Evolutionary conservation across 23 red algal species (phyloP).

Genomic region (Gracilaria vermiculophylla): DNA sequence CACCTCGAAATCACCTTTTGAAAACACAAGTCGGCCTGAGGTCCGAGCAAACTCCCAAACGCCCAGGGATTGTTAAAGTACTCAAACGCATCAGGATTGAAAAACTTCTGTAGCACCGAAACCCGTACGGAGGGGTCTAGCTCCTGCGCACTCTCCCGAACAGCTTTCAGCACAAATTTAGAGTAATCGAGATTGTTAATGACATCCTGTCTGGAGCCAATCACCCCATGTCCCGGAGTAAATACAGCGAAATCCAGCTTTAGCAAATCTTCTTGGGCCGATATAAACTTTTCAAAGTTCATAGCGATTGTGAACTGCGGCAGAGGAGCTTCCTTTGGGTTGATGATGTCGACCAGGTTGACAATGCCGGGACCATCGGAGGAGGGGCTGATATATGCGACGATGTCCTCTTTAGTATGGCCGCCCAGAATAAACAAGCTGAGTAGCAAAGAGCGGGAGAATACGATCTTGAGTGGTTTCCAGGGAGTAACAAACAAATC

Average conservation of each 20-base stretch:
- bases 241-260: slow-evolving; percentile 7
- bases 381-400: background rate
- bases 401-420: slow-evolving; percentile 5
- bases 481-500: background rate
- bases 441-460: slow-evolving; percentile 2
- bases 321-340: slow-evolving; percentile 20
- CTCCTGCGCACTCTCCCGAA: slow-evolving; percentile 22
- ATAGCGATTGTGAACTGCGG: slow-evolving; percentile 9
- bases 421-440: slow-evolving; percentile 9
- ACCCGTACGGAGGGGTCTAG: background rate
- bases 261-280: background rate
- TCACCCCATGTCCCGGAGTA: slow-evolving; percentile 8
- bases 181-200: slow-evolving; percentile 27
- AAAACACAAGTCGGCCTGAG: slow-evolving; percentile 2
- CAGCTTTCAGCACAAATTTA: slow-evolving; percentile 6
- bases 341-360: slow-evolving; percentile 19
- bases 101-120: background rate
- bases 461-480: background rate
- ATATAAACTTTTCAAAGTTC: slow-evolving; percentile 32
- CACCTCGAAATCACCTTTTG: slow-evolving; percentile 4
- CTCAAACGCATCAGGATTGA: background rate
- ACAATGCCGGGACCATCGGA: background rate
- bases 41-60: background rate
- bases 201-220: slow-evolving; percentile 16
- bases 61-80: slow-evolving; percentile 19